These are phyloP conservation scores for Fusarium liriodendri DNA, from an alignment of 2,329 filamentous ascomycete genomes.

Conservation along the genomic window DNA sequence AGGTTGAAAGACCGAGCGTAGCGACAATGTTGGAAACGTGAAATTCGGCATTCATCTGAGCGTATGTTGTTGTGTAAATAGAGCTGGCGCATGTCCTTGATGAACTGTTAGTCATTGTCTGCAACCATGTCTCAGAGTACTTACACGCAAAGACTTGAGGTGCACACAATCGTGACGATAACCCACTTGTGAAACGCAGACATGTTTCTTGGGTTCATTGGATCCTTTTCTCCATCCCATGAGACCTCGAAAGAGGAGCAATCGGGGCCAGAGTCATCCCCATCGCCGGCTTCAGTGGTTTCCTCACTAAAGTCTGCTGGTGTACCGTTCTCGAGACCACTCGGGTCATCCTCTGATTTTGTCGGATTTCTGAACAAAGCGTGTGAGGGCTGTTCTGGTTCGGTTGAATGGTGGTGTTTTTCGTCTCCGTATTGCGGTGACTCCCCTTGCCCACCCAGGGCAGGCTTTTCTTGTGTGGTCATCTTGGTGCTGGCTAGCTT, in stretches of 20 bases:
- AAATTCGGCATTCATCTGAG: conserved; percentile 32
- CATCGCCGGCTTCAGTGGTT: conserved; percentile 11
- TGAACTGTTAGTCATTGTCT: neutral
- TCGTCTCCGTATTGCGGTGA: neutral
- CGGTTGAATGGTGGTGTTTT: neutral
- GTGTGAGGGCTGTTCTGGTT: neutral
- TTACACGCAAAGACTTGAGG: conserved; percentile 31
- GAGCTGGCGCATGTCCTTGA: conserved; percentile 80
- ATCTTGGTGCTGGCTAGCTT: neutral
- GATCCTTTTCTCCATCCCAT: conserved; percentile 30
- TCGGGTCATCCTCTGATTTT: neutral
- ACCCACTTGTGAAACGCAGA: conserved; percentile 22
- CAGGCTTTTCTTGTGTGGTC: neutral
- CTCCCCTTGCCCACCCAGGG: neutral
- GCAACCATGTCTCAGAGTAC: neutral
- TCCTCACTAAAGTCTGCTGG: conserved; percentile 18
- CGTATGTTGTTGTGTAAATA: conserved; percentile 65
- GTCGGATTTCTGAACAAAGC: neutral
- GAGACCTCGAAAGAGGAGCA: neutral
- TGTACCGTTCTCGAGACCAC: neutral
- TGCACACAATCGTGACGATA: conserved; percentile 28
- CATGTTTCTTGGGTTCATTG: conserved; percentile 24
- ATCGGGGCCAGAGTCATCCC: neutral
- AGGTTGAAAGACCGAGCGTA: conserved; percentile 28
- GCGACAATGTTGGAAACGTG: conserved; percentile 12